These are phyloP conservation scores for Calophaca sinica DNA, from an alignment of 306 rosid genomes.

Conservation along the genomic window DNA sequence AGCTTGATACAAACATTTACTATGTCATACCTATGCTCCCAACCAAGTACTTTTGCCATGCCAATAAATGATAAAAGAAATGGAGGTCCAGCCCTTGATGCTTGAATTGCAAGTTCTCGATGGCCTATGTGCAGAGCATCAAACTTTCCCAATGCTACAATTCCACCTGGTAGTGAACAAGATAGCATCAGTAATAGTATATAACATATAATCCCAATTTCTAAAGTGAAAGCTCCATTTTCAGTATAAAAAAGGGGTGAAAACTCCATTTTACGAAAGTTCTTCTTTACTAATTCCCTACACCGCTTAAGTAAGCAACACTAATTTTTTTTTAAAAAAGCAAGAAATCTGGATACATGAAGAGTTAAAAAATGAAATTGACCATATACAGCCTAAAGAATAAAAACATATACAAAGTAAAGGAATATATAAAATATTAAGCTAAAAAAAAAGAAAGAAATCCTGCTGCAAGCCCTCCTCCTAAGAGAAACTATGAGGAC, in stretches of 20 bases:
- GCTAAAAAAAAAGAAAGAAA: conserved; percentile 21
- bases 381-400: neutral
- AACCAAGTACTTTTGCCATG: conserved; percentile 91
- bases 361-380: neutral
- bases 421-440: neutral
- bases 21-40: conserved; percentile 80
- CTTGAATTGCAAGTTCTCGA: conserved; percentile 95
- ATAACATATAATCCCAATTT: conserved; percentile 5
- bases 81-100: conserved; percentile 90
- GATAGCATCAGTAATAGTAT: conserved; percentile 16
- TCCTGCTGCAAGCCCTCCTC: neutral
- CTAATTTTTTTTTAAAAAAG: conserved; percentile 12
- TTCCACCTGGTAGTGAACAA: conserved; percentile 70
- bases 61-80: conserved; percentile 93
- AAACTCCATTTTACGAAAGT: conserved; percentile 32
- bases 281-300: neutral
- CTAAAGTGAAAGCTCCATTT: no score
- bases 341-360: neutral
- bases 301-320: conserved; percentile 12
- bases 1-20: conserved; percentile 27
- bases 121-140: conserved; percentile 97
- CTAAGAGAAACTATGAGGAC: conserved; percentile 24
- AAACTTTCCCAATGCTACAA: conserved; percentile 95
- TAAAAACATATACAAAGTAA: conserved; percentile 7
- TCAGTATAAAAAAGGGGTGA: no score